These are phyloP conservation scores for Euptelea pleiosperma DNA, from an alignment of 164 flowering plant species.

Conservation along the genomic window DNA sequence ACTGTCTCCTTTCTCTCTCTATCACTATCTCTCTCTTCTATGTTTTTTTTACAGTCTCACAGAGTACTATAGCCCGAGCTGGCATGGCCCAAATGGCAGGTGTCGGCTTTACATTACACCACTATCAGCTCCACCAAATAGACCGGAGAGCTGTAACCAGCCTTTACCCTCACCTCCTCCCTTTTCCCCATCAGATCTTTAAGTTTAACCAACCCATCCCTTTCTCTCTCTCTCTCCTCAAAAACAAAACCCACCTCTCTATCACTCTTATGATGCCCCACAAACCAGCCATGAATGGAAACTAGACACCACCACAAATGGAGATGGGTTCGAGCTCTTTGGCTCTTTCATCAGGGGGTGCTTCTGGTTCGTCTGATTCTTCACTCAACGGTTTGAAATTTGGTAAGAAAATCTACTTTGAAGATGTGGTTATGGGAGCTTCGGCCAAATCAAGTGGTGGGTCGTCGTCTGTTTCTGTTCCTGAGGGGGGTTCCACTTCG, in stretches of 20 bases:
- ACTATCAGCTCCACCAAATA: constrained; percentile 14
- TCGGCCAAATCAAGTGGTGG: constrained; percentile 35
- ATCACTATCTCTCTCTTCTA: too few species aligned
- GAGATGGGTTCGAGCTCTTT: constrained; percentile 45
- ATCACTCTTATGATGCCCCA: constrained; percentile 1
- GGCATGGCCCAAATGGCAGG: constrained; percentile 53
- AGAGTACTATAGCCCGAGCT: constrained; percentile 24
- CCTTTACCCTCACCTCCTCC: neutral
- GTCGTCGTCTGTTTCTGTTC: constrained; percentile 22
- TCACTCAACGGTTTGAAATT: constrained; percentile 58
- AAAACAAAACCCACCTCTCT: neutral
- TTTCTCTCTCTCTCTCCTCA: neutral
- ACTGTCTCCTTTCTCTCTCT: too few species aligned
- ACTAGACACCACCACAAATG: constrained; percentile 24
- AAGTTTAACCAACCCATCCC: neutral
- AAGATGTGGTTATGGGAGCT: constrained; percentile 48
- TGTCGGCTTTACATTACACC: constrained; percentile 33
- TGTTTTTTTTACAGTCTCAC: too few species aligned
- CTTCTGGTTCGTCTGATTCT: constrained; percentile 44
- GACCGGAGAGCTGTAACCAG: constrained; percentile 11
- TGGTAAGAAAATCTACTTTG: constrained; percentile 77
- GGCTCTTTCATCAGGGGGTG: constrained; percentile 28
- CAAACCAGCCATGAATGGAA: constrained; percentile 28
- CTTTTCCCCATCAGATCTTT: constrained; percentile 9
- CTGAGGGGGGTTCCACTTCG: constrained; percentile 13